Percentiles rank a stretch among this genome's conserved stretches.
Evolutionary conservation across 2,329 filamentous ascomycete species (phyloP).

Genomic region (Nothopassalora personata): DNA sequence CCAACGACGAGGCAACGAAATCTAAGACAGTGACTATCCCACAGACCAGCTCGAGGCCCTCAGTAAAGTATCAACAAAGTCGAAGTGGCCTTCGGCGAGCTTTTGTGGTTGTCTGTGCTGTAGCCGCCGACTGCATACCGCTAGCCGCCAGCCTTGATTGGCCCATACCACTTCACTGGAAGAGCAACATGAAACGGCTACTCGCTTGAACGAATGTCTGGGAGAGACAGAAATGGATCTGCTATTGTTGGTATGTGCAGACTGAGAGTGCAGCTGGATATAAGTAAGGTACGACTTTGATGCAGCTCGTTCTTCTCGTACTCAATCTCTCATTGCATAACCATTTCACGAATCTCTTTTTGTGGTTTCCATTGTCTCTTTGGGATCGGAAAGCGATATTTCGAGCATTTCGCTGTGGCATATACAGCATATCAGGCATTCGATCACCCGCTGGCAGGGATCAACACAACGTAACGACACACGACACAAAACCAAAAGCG

Average conservation of each 20-base stretch:
- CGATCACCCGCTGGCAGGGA: conserved; percentile 27
- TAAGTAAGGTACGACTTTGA: conserved; percentile 8
- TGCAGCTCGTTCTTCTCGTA: not conserved
- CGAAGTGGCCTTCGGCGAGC: not conserved
- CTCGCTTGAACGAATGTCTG: conserved; percentile 6
- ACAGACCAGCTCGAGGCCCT: not conserved
- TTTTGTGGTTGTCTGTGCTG: conserved; percentile 16
- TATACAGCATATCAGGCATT: not conserved
- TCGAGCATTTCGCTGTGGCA: not conserved
- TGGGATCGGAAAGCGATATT: not conserved
- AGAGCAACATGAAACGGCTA: conserved; percentile 18
- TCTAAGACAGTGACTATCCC: not conserved
- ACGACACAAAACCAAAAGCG: conserved; percentile 5
- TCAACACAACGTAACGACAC: conserved; percentile 5
- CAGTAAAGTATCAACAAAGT: not conserved
- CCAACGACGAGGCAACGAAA: conserved; percentile 1
- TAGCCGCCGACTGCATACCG: conserved; percentile 20
- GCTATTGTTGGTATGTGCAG: not conserved
- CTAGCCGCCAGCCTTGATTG: conserved; percentile 23
- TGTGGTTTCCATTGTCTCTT: conserved; percentile 9
- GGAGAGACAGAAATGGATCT: conserved; percentile 16
- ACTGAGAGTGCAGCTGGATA: conserved; percentile 2
- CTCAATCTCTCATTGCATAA: not conserved
- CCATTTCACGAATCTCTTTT: conserved; percentile 17
- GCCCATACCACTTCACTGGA: conserved; percentile 10